These are phyloP conservation scores for Aspergillus versicolor DNA, from an alignment of 2,329 filamentous ascomycete species.

Conservation along the genomic window DNA sequence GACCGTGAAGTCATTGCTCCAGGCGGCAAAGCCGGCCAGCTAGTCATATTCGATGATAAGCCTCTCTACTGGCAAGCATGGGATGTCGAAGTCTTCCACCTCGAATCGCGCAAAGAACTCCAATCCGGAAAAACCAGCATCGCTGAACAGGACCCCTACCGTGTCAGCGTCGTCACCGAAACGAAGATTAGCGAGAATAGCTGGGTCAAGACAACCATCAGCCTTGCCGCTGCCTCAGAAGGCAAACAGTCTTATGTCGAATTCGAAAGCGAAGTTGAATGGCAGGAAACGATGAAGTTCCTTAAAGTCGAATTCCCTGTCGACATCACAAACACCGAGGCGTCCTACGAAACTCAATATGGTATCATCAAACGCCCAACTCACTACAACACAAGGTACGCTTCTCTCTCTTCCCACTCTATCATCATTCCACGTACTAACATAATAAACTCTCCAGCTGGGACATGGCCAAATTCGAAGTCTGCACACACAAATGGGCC, in stretches of 20 bases:
- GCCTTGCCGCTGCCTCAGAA: slow-evolving; percentile 67
- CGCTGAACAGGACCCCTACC: slow-evolving; percentile 68
- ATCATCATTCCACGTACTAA: slow-evolving; percentile 21
- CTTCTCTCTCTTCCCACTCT: background rate
- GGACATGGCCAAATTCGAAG: slow-evolving; percentile 98
- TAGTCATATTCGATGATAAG: slow-evolving; percentile 96
- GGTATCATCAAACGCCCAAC: slow-evolving; percentile 86
- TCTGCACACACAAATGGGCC: slow-evolving; percentile 92
- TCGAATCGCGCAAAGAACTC: slow-evolving; percentile 80
- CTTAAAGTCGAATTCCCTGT: slow-evolving; percentile 98
- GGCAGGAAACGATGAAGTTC: slow-evolving; percentile 96
- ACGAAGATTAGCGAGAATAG: slow-evolving; percentile 86
- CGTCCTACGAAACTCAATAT: slow-evolving; percentile 92
- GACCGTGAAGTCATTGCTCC: slow-evolving; percentile 75
- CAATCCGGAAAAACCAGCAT: slow-evolving; percentile 67
- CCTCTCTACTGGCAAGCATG: slow-evolving; percentile 96
- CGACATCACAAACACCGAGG: slow-evolving; percentile 84
- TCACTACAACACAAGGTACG: slow-evolving; percentile 87
- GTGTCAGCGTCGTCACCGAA: slow-evolving; percentile 77
- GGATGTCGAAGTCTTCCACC: slow-evolving; percentile 96
- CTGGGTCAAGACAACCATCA: slow-evolving; percentile 83
- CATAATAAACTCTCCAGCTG: slow-evolving; percentile 51
- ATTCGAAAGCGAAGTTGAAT: slow-evolving; percentile 84
- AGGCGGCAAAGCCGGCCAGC: slow-evolving; percentile 77
- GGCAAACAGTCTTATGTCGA: slow-evolving; percentile 70